phyloP scores from a whole-genome alignment of 2,329 filamentous ascomycete species.

The Thelonectria rubi region DNA sequence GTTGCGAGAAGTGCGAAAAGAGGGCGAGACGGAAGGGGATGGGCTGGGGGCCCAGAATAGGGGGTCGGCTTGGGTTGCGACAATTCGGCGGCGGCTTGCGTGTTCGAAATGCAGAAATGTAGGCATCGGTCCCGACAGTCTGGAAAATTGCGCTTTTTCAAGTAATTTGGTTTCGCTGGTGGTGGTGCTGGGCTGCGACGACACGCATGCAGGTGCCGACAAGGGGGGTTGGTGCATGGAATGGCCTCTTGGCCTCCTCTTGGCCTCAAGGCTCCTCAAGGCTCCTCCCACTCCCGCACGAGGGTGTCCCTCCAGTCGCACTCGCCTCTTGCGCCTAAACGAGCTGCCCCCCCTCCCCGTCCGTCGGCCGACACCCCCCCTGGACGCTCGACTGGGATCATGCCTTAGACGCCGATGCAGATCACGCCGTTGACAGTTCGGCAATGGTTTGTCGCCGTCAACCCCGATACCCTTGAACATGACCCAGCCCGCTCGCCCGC shows the following conservation, averaged over 20 bases:
- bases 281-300: constrained; percentile 26
- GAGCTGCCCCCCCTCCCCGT: constrained; percentile 23
- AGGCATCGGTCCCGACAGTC: constrained; percentile 46
- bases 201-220: constrained; percentile 37
- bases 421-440: constrained; percentile 45
- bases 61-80: constrained; percentile 28
- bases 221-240: constrained; percentile 28
- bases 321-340: constrained; percentile 17
- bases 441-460: constrained; percentile 32
- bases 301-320: constrained; percentile 37
- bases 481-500: constrained; percentile 18
- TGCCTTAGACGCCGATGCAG: constrained; percentile 43
- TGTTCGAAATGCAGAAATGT: constrained; percentile 29
- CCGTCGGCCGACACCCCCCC: constrained; percentile 27
- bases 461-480: constrained; percentile 25
- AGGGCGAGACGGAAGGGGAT: constrained; percentile 3
- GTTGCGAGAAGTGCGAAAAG: constrained; percentile 9
- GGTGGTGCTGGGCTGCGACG: constrained; percentile 7
- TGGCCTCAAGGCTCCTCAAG: too few relatives aligned
- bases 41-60: constrained; percentile 24
- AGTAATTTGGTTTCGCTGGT: constrained; percentile 42
- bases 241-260: background rate
- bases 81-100: constrained; percentile 37
- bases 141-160: constrained; percentile 48
- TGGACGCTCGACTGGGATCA: constrained; percentile 35